Base-by-base conservation (phyloP, 2,329 filamentous ascomycete genomes). In the Pleurostoma richardsiae region DNA sequence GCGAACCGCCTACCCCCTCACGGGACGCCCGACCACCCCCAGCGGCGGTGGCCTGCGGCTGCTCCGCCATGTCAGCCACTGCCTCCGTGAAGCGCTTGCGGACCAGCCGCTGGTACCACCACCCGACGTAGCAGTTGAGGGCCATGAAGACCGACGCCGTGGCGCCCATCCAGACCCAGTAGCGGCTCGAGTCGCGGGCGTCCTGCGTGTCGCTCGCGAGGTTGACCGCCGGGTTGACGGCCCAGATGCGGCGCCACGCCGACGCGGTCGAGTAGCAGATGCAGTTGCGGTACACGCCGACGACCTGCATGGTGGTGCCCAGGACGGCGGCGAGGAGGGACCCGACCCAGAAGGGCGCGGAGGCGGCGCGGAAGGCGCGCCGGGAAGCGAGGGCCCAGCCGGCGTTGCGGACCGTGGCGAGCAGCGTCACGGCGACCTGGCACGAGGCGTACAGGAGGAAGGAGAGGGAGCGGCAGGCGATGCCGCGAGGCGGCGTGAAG, bases 311-410 rank as follows among this genome's bases (percentile, higher is more conserved):
- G 19, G 51, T 26, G 0, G 57, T 59, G 11, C 57, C 57, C 3
- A 53, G 55, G 4, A 60, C 42, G 8, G 56, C 50, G 0, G 57
- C 31, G 65, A 75, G 54, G 66, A 36, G 33, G 33, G 33, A 36
- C 8, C 33, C 33, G n/a, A 36, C 8, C 33, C 33, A 36, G 33
- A 36, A 36, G 8, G n/a, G 8, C 8, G 33, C 33, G 8, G 33
- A 36, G 33, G 8, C 8, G 33, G 33, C n/a, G 33, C 33, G n/a
- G n/a, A 36, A 36, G 8, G 33, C n/a, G 8, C 33, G n/a, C 33
- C n/a, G 8, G 8, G 8, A 8, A 2, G 8, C 8, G 33, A 36
- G n/a, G 33, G 8, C 8, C 8, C n/a, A 36, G 8, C 33, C 33
- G 8, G 8, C 33, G n/a, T 36, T 36, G 33, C 33, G 33, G n/a